phyloP scores from a whole-genome alignment of 495 filamentous ascomycete species.

The Apodospora peruviana region DNA sequence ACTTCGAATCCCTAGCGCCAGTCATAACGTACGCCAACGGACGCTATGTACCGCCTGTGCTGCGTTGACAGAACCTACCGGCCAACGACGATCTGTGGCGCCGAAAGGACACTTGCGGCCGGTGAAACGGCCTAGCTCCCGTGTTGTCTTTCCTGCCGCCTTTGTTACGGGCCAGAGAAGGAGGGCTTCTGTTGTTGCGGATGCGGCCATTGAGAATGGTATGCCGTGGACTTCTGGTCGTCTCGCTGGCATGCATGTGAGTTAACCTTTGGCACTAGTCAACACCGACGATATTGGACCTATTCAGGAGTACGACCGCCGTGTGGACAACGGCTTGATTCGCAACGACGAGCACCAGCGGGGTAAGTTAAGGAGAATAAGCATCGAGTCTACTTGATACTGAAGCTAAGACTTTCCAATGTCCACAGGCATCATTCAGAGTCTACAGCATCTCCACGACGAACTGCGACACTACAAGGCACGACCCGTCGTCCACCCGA shows the following conservation, averaged over 20 bases:
- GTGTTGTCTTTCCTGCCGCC: conserved; percentile 11
- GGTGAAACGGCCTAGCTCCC: no score
- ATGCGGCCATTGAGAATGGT: conserved; percentile 27
- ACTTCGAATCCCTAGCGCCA: no score
- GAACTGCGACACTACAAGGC: conserved; percentile 70
- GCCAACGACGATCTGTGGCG: no score
- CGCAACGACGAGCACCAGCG: conserved; percentile 88
- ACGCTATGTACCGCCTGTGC: no score
- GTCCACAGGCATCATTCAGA: conserved; percentile 80
- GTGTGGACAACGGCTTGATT: conserved; percentile 65
- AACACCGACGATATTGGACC: conserved; percentile 55
- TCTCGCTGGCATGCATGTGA: no score
- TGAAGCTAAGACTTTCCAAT: background rate
- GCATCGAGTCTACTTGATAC: no score
- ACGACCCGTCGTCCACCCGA: conserved; percentile 69
- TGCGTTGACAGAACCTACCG: no score
- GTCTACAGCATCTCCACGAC: conserved; percentile 82
- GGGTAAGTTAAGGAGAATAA: conserved; percentile 44
- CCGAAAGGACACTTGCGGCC: no score
- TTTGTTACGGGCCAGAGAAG: conserved; percentile 21
- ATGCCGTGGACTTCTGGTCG: background rate
- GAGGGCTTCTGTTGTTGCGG: conserved; percentile 26
- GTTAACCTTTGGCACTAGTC: conserved; percentile 7
- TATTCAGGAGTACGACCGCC: conserved; percentile 76
- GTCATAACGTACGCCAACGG: no score